A percentile compares a stretch with the other conserved stretches of the same genome.
phyloP scores from a whole-genome alignment of 2,329 filamentous ascomycete genomes.

The Metarhizium rileyi region DNA sequence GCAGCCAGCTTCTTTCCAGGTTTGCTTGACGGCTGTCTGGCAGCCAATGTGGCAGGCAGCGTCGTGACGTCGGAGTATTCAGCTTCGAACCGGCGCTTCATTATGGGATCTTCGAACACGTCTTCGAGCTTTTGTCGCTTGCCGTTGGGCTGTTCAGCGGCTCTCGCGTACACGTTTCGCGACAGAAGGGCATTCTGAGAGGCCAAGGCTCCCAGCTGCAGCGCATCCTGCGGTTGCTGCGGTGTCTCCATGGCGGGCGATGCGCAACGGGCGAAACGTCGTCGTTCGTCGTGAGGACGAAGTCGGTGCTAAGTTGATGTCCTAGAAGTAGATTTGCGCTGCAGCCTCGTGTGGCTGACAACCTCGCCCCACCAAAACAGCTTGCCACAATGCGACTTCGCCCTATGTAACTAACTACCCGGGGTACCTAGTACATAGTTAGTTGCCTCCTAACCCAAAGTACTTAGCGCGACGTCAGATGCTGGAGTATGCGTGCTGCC shows the following conservation, averaged over 20 bases:
- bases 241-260: constrained; percentile 23
- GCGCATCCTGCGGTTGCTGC: constrained; percentile 21
- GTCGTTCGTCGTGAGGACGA: constrained; percentile 5
- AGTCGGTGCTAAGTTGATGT: too few relatives aligned
- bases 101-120: constrained; percentile 21
- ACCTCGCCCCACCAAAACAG: constrained; percentile 3
- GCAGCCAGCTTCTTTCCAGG: constrained; percentile 15
- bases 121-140: constrained; percentile 31
- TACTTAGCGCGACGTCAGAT: too few relatives aligned
- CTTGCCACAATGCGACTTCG: neutral
- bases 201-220: constrained; percentile 24
- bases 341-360: constrained; percentile 21
- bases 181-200: constrained; percentile 25
- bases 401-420: too few relatives aligned
- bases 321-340: too few relatives aligned
- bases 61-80: constrained; percentile 75
- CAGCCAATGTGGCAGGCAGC: constrained; percentile 67
- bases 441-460: too few relatives aligned
- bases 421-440: too few relatives aligned
- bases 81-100: constrained; percentile 45
- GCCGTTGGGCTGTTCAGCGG: constrained; percentile 14
- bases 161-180: constrained; percentile 21
- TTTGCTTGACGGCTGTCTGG: constrained; percentile 56
- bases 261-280: neutral
- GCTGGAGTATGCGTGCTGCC: too few relatives aligned